Base-by-base conservation (phyloP, 2,329 filamentous ascomycete species). In the Didymellaceae sp. region DNA sequence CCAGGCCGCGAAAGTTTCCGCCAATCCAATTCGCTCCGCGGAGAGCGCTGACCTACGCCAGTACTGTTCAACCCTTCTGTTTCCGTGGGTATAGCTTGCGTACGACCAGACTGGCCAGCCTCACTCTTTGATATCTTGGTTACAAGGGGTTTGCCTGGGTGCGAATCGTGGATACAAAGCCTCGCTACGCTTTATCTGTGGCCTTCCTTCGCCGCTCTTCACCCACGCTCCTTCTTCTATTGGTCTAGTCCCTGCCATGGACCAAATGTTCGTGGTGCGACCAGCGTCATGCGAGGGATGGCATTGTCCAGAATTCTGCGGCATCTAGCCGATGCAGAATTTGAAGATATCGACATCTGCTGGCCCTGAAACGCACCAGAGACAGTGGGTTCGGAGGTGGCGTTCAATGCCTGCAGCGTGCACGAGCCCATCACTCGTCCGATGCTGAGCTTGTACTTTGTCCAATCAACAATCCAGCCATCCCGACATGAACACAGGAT, bases 1-100 rank as follows among this genome's bases (percentile, higher is more conserved):
- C 42, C 37, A 52, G 48, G 45, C 30, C 47, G 20, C 34, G 22
- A 31, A 22, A 37, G 7, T n/a, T 30, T 16, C 41, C 48, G 37
- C 31, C 9, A 17, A 9, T 37, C 21, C 38, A 24, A 4, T 26
- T 9, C 7, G 31, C 25, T 37, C 48, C 42, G 42, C 42, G 47
- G 47, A 41, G 17, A 9, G 25, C 25, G 11, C 6, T 42, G 10
- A 28, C 14, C 16, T 24, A 22, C 30, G 22, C 7, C 14, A 13
- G n/a, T n/a, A n/a, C 14, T 7, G 6, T 24, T 28, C 20, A 25
- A 25, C 18, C 32, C 11, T 37, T 30, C 21, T 31, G 25, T 25
- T 35, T 25, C 13, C 25, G 18, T n/a, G 16, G 16, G 10, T 16
- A 13, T 48, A 16, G n/a, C 6, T n/a, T 25, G 5, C 24, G 13